phyloP scores from a whole-genome alignment of 2,329 filamentous ascomycete genomes.

The Colletotrichum phormii region DNA sequence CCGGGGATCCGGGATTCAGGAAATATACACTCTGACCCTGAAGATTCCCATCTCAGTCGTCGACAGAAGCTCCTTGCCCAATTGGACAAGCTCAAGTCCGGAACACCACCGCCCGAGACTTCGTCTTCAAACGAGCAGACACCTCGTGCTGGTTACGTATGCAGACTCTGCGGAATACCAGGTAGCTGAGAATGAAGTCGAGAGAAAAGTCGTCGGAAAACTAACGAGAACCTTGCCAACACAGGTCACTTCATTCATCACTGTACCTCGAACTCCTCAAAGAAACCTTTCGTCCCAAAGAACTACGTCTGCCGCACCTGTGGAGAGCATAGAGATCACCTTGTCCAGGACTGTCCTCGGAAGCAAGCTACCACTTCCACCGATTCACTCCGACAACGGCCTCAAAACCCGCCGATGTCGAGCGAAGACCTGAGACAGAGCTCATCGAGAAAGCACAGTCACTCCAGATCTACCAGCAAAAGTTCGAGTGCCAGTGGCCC shows the following conservation, averaged over 20 bases:
- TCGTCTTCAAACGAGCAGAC: neutral
- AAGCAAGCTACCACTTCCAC: neutral
- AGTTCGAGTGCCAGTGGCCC: neutral
- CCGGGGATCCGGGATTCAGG: neutral
- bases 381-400: neutral
- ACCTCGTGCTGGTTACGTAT: conserved; percentile 24
- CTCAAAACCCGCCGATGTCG: neutral
- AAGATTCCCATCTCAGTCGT: too few species aligned
- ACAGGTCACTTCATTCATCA: conserved; percentile 39
- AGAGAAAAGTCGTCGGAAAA: neutral
- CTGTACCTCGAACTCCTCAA: conserved; percentile 18
- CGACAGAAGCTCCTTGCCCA: neutral
- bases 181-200: neutral
- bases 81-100: neutral
- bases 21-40: neutral
- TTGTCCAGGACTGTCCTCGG: conserved; percentile 30
- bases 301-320: conserved; percentile 39
- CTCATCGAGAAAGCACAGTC: neutral
- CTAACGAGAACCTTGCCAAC: neutral
- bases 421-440: neutral
- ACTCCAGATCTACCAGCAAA: neutral
- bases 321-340: conserved; percentile 34
- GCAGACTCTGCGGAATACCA: conserved; percentile 27
- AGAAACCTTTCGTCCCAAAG: conserved; percentile 5
- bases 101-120: neutral